Base-by-base conservation (phyloP, 441 rosid genomes). In the Heliophila coronopifolia region DNA sequence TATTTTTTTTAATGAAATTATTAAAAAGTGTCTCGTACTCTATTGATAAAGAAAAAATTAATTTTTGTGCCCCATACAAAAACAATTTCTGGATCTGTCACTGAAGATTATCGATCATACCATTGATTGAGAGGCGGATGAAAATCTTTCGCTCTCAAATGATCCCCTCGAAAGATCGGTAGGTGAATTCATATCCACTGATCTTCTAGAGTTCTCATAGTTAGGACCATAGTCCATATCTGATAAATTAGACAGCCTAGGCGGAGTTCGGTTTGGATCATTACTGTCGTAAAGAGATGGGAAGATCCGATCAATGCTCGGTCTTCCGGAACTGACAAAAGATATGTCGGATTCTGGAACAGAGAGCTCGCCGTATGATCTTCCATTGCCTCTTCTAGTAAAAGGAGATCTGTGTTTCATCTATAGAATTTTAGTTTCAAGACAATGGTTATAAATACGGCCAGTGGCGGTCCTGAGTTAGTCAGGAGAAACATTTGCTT, bases 281-380 rank as follows among this genome's bases (percentile, higher is more conserved):
- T 40, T 8, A 54, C 23, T 55, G 34, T 82, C 87, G 14, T 63
- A 75, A 23, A 73, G 59, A 19, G 77, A 28, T 24, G 70, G 80
- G 28, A 72, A 84, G 43, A 68, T 43, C 10, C 88, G 81, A 20
- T 91, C 98, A 10, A 65, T 33, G 66, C 96, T 87, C 15, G 85
- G 84, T 53, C 94, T 78, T 23, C 94, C 86, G 2, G 89, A 71
- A 77, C 89, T 81, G 20, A 81, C 80, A 49, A 75, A 92, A 9
- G 94, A 84, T 65, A 83, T 74, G 62, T 87, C 96, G 7, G 77
- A 49, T 26, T 83, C 95, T 1, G 78, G 65, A 27, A 63, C 2
- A 2, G 79, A 51, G 14, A 77, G 49, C 1, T 81, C 94, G 14
- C 80, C 84, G 13, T 74, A 73, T 17, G 79, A 73, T 54, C 77